These are phyloP conservation scores for Exophiala sp. DNA, from an alignment of 2,329 filamentous ascomycete species.

Conservation along the genomic window DNA sequence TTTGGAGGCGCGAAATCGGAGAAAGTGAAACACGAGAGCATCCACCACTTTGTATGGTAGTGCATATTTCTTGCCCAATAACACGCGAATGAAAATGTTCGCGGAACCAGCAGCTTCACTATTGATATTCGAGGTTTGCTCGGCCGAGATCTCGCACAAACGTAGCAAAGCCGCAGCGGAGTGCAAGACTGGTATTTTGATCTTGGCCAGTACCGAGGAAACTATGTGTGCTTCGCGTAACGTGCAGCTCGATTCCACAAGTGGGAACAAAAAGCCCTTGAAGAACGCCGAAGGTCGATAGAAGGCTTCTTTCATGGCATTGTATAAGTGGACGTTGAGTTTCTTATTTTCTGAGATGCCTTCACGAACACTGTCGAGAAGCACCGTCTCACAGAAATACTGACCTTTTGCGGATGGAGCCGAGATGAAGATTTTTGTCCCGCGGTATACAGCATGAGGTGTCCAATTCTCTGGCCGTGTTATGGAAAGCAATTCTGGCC, in stretches of 20 bases:
- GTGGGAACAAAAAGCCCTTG: conserved; percentile 90
- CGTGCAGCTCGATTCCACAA: conserved; percentile 81
- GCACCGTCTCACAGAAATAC: conserved; percentile 78
- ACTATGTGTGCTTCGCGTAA: conserved; percentile 90
- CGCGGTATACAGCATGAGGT: conserved; percentile 78
- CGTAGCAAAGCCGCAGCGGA: conserved; percentile 88
- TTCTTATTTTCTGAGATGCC: conserved; percentile 94
- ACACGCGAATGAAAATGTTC: conserved; percentile 89
- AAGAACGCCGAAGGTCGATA: conserved; percentile 97
- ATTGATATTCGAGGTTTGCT: conserved; percentile 72
- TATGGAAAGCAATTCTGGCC: conserved; percentile 81
- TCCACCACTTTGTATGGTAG: conserved; percentile 93
- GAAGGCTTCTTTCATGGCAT: conserved; percentile 82
- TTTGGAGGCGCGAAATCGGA: conserved; percentile 71
- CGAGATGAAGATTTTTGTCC: conserved; percentile 88
- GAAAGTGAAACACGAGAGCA: conserved; percentile 91
- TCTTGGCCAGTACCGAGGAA: conserved; percentile 75
- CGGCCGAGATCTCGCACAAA: conserved; percentile 88
- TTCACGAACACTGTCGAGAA: conserved; percentile 86
- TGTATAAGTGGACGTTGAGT: conserved; percentile 92
- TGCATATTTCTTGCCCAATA: conserved; percentile 96
- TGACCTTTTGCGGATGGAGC: conserved; percentile 76
- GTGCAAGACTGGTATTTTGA: conserved; percentile 86
- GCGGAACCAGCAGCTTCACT: conserved; percentile 86
- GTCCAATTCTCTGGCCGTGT: conserved; percentile 79